Conservation (phyloP, 2,329 filamentous ascomycete species). For the Aspergillus pseudonomiae region DNA sequence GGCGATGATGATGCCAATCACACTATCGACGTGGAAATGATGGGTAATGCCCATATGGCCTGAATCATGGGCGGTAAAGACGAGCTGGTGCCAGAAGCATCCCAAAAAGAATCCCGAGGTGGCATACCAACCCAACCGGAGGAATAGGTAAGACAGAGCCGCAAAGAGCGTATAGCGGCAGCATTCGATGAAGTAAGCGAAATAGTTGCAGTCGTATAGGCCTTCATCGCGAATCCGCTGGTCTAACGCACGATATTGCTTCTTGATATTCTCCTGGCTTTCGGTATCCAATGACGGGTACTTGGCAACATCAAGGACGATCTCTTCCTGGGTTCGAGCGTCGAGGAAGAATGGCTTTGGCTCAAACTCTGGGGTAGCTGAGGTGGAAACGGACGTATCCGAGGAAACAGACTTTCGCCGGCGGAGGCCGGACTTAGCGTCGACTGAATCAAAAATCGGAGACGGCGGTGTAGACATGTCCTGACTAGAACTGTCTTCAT, state of each 20-base stretch:
- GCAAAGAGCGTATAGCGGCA: conserved; percentile 73
- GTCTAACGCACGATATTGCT: conserved; percentile 80
- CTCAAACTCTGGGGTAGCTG: conserved; percentile 28
- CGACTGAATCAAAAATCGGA: conserved; percentile 60
- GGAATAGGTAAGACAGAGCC: conserved; percentile 60
- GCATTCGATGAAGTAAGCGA: conserved; percentile 74
- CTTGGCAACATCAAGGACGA: conserved; percentile 73
- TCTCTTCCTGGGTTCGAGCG: conserved; percentile 71
- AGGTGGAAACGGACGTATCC: conserved; percentile 34
- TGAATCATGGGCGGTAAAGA: conserved; percentile 92
- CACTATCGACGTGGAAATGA: conserved; percentile 77
- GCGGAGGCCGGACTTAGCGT: conserved; percentile 41
- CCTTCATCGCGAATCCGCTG: conserved; percentile 72
- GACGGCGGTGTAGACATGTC: conserved; percentile 60
- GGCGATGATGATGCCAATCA: conserved; percentile 87
- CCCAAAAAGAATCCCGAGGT: conserved; percentile 76
- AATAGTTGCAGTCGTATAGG: conserved; percentile 83
- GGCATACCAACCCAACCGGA: conserved; percentile 68
- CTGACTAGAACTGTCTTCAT: conserved; percentile 52
- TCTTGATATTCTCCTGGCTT: conserved; percentile 75
- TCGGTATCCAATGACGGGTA: conserved; percentile 76
- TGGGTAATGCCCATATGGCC: conserved; percentile 98
- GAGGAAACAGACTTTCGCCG: conserved; percentile 38
- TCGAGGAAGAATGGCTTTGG: conserved; percentile 67
- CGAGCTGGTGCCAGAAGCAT: conserved; percentile 88